Evolutionary conservation across 1,284 basidiomycete genomes (phyloP), one percentile per base, ranked within the genome.

Genomic region (Rhizoctonia solani): DNA sequence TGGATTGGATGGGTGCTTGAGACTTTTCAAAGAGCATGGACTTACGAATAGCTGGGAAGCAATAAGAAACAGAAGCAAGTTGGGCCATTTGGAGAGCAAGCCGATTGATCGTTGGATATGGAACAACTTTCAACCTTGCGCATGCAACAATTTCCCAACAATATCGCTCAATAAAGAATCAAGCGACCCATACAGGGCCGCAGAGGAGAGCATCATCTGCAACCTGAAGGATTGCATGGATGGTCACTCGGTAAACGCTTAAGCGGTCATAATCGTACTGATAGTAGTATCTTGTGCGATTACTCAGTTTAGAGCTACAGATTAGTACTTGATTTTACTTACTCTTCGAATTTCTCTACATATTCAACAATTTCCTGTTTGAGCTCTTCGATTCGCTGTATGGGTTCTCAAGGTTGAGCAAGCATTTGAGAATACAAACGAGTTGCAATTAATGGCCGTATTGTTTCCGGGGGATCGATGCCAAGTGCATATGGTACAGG

Each of bases 271-370:
- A 70, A 16, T 75, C 32, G 58, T 76, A 54, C 67, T 81, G 78
- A 59, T 80, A 82, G 67, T 82, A 82, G 9, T 30, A 39, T 14
- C 55, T 63, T 46, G 25, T 5, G n/a, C 19, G 41, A 19, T 29
- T 16, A 19, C 16, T 21, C 42, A 29, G 23, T 44, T 25, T 14
- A n/a, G 6, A n/a, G n/a, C n/a, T n/a, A n/a, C n/a, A n/a, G n/a
- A n/a, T n/a, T n/a, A n/a, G 25, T 16, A 23, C 19, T 53, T 19
- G 19, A 8, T 14, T 30, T 25, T 39, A 72, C 72, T 14, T 63
- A 82, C 82, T 69, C 56, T 73, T 83, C 80, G 68, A 80, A 84
- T 5, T 77, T 59, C 39, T 72, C 3, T 0, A 83, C 81, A 81
- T 82, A 84, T 1, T 69, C n/a, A 0, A 72, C 68, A 59, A 83